These are phyloP conservation scores for Chrysoporthe austroafricana DNA, from an alignment of 2,329 filamentous ascomycete genomes.

Conservation along the genomic window DNA sequence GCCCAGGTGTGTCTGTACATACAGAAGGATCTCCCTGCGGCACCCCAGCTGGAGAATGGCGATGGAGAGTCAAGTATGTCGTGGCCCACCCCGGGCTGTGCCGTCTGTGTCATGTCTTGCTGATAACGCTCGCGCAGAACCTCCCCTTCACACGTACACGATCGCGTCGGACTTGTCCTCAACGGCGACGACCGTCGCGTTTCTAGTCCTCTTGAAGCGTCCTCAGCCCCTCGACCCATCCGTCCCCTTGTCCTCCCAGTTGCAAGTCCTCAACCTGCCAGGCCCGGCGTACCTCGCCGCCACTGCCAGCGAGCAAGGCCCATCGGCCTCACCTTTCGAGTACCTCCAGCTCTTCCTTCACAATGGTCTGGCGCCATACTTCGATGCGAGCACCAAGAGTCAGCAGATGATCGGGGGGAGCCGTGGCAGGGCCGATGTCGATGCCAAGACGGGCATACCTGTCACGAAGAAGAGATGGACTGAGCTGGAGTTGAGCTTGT, in stretches of 20 bases:
- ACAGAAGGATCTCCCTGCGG: conserved; percentile 74
- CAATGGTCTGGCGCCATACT: conserved; percentile 90
- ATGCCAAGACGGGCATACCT: conserved; percentile 91
- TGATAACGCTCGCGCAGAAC: conserved; percentile 37
- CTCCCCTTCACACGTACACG: conserved; percentile 71
- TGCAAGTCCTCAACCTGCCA: conserved; percentile 91
- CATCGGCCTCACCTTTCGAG: conserved; percentile 83
- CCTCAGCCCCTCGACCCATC: conserved; percentile 84
- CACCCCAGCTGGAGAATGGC: conserved; percentile 56
- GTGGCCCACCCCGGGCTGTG: background rate
- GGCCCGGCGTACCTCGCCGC: conserved; percentile 74
- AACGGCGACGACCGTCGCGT: conserved; percentile 78
- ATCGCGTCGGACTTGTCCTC: conserved; percentile 82
- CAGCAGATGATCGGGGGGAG: conserved; percentile 68
- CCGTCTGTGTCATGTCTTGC: background rate
- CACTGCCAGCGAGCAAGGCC: conserved; percentile 69
- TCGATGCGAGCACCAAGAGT: conserved; percentile 91
- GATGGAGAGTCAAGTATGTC: conserved; percentile 49
- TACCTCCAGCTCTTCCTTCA: conserved; percentile 91
- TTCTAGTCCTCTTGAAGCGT: conserved; percentile 87
- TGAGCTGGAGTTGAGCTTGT: conserved; percentile 86
- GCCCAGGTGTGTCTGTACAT: conserved; percentile 87
- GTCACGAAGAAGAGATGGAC: conserved; percentile 98
- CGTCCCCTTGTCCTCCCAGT: conserved; percentile 81
- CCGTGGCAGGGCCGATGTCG: conserved; percentile 79